Base-by-base conservation (phyloP, 2,329 filamentous ascomycete genomes). In the Falciphora oryzae region DNA sequence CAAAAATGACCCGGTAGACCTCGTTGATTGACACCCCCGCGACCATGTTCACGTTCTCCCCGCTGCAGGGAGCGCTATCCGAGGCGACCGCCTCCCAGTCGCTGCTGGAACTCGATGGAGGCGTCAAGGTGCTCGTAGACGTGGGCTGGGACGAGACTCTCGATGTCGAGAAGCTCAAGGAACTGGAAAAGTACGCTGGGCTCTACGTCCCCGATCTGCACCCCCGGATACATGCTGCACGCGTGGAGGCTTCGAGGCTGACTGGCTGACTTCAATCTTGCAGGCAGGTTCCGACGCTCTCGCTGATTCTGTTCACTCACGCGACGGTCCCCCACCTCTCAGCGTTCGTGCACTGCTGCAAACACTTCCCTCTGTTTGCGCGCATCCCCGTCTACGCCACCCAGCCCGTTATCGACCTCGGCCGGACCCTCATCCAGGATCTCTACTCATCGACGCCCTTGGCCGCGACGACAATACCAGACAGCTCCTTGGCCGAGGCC, bases 131-230 rank as follows among this genome's bases (percentile, higher is more conserved):
- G 63, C 84, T 99, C 64, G 87, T 99, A 53, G 94, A 97, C 74
- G 89, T 97, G 59, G 95, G 95, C 66, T 99, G 95, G 95, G 93
- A 98, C 74, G 92, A 96, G 75, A 85, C 85, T 2, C 98, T 99
- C 74, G 90, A 96, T 73, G 85, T 87, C 38, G 85, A 85, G 67
- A 90, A 92, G 80, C 85, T 99, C 63, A 88, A 88, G 71, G 91
- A 95, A 77, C 85, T 99, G 67, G 94, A 98, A 78, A 95, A 92
- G 90, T 96, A 84, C 69, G 83, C 74, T 63, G 58, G 66, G 13
- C 13, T 28, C 59, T 66, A 62, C 63, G 68, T 65, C 59, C 32
- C 11, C 11, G 32, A 32, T 13, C 32, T 32, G 11, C 32, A 32
- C 11, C 11, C 11, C 32, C 5, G 32, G 11, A 32, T 13, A 18